Base-by-base conservation (phyloP, 495 filamentous ascomycete genomes). In the Aspergillus biplanus region DNA sequence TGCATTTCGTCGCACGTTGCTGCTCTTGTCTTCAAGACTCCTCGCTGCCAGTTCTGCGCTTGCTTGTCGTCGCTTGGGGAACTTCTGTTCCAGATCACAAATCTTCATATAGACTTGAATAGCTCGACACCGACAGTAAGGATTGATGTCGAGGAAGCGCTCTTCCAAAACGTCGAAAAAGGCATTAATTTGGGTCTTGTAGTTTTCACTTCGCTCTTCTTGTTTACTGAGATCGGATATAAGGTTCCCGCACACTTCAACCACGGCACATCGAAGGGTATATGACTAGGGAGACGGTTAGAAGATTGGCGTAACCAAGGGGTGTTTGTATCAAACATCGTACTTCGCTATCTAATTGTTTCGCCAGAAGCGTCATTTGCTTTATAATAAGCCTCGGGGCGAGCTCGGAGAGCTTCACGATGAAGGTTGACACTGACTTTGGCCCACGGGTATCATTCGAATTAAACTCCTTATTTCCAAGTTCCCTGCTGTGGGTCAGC, bases 221-320 rank as follows among this genome's bases (percentile, higher is more conserved):
- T 94, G 89, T 70, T 91, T 94, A 74, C 88, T 96, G 12, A 99
- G 85, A 72, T 97, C 89, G 13, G 87, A 83, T 58, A 98, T 90
- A 67, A 99, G 85, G 77, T 98, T 98, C n/a, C 95, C 96, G 73
- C 92, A 97, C n/a, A 98, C 92, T 72, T 99, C 95, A 59, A 99
- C 93, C 33, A 99, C 84, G 31, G 95, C 91, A 69, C 90, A 97
- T 32, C 95, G 88, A 18, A 99, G 85, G 15, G 92, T 93, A 73
- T 98, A 96, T 21, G 96, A 96, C 89, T 92, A 63, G 7, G 15
- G 13, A 48, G 0, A 7, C 18, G 73, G 65, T 75, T 55, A 76
- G 65, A 42, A 33, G n/a, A 12, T 16, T 65, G 37, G 7, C 4
- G 6, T 37, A 49, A 18, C 11, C 2, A 15, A 15, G 3, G 50